Base-by-base conservation (phyloP, 805 yeast genomes). In the Kluyveromyces siamensis region DNA sequence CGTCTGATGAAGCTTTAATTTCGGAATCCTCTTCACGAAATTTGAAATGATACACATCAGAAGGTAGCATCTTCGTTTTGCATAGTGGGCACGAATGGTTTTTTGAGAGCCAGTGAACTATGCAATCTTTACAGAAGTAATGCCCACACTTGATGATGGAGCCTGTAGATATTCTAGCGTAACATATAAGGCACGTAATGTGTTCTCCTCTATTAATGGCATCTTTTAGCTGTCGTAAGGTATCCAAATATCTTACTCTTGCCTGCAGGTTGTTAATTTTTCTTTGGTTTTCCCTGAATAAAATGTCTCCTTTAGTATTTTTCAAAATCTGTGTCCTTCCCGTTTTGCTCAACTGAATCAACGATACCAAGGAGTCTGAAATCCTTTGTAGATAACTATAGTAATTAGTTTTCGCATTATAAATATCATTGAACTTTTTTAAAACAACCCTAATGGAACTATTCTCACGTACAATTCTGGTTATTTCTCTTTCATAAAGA, bases 101-200 rank as follows among this genome's bases (percentile, higher is more conserved):
- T 14, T 70, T 70, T 18, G 65, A 67, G 46, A 84, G 61, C 99
- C 99, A 93, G 48, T 73, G 80, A 17, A 69, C 73, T 37, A 93
- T 70, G 63, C 99, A 93, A 1, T 78, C 85, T 49, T 79, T 77
- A 62, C 99, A 93, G 61, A 84, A 93, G 55, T 81, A 81, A 66
- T 93, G 99, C 0, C 98, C 98, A 73, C 99, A 93, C 9, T 80
- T 80, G 0, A 96, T 84, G 48, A 93, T 70, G 0, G 93, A 76
- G 0, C 99, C 99, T 38, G 80, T 72, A 2, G 77, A 71, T 45
- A 89, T 87, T 1, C 76, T 62, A 4, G 81, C 74, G 18, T 84
- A 78, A 62, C 99, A 93, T 51, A 93, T 90, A 33, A 82, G 76
- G 65, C 99, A 93, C 17, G 74, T 65, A 39, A 61, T 61, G 9